Evolutionary conservation across 352 stramenopile genomes (phyloP), one percentile per base, ranked within the genome.

Genomic region (Globisporangium spiculum): DNA sequence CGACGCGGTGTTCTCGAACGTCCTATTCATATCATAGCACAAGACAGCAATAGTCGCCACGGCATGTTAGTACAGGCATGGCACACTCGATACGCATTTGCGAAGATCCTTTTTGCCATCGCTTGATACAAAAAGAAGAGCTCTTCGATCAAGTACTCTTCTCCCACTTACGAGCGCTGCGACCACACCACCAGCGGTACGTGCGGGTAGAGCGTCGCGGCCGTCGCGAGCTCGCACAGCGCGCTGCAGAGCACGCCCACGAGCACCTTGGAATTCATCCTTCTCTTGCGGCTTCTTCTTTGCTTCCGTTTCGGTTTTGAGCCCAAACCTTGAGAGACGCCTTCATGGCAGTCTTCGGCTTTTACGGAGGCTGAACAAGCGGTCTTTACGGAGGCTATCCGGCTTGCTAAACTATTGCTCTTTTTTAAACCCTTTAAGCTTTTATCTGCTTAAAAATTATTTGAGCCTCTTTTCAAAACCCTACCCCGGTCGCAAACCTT

Each of bases 151-250:
- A 32, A 20, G n/a, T 3, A 22, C 16, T 59, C 10, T 44, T 12
- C 4, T 44, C 38, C 38, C 46, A 90, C 84, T 67, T 70, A 93
- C 85, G 81, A 65, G 63, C 75, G 77, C 59, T 87, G 50, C 5
- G 85, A 93, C 85, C 85, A 93, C 65, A 93, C 69, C 12, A 91
- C 54, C 8, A 90, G 70, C 38, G 85, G 85, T 16, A 88, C 76
- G 46, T 92, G 80, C 16, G 77, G 75, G 63, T 80, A 79, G 46
- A 87, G 63, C 30, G 67, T 78, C 20, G 67, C 46, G 32, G 72
- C 63, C 5, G 59, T 54, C 48, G 64, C 58, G 36, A 63, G 38
- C 8, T 71, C 71, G 55, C 78, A 75, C 46, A 86, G 32, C 48
- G 68, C 64, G 50, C 52, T 60, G 57, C 67, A 65, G 30, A 83